These are phyloP conservation scores for Triticum turgidum DNA, from an alignment of 176 grass and related monocot species.

Conservation along the genomic window DNA sequence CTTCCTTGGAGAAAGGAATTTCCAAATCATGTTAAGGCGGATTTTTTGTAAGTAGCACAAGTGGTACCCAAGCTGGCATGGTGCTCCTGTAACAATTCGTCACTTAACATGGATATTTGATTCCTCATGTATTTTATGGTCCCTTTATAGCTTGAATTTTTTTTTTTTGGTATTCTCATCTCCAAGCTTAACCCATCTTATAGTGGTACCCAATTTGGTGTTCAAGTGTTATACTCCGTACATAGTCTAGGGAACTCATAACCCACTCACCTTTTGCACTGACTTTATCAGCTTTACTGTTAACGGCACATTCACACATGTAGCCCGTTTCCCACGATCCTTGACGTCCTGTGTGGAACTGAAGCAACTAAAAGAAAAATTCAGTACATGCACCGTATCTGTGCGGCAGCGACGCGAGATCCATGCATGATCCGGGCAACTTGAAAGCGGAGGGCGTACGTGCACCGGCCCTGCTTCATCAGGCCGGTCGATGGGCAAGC, in stretches of 20 bases:
- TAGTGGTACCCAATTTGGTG: no score
- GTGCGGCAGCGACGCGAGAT: conserved; percentile 16
- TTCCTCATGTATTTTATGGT: no score
- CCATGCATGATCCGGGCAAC: background rate
- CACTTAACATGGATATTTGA: no score
- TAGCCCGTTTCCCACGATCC: background rate
- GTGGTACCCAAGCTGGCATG: no score
- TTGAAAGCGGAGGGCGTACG: background rate
- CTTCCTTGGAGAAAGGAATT: no score
- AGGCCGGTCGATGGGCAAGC: conserved; percentile 9
- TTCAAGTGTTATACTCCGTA: no score
- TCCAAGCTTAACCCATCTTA: no score
- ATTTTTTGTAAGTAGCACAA: no score
- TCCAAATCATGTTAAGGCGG: no score
- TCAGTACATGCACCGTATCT: background rate
- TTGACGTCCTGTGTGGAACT: background rate
- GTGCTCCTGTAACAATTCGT: no score
- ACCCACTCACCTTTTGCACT: background rate
- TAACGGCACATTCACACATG: background rate
- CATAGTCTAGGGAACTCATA: background rate
- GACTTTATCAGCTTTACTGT: background rate
- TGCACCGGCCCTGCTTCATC: background rate
- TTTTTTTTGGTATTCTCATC: no score
- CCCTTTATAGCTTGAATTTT: no score
- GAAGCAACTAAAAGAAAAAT: background rate